Evolutionary conservation across 768 basidiomycete species (phyloP).

Genomic region (Tricholoma sp.): DNA sequence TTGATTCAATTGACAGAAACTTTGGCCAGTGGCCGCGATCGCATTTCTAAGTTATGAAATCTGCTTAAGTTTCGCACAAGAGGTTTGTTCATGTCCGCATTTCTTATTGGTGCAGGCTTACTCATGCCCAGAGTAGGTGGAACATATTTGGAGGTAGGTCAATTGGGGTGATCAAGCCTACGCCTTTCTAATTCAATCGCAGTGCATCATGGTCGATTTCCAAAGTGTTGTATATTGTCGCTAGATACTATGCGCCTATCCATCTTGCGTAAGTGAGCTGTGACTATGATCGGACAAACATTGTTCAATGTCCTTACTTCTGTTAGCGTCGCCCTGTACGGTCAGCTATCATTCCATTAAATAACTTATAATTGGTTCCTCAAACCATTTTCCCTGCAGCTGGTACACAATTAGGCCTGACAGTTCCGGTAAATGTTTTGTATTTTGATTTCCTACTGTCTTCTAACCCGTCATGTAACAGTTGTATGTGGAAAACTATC

Average conservation of each 20-base stretch:
- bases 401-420: not conserved
- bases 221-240: not conserved
- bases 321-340: not conserved
- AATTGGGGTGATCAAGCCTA: too few relatives aligned
- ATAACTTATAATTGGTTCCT: not conserved
- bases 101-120: not conserved
- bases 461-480: not conserved
- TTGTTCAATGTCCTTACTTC: not conserved
- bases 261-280: not conserved
- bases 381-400: not conserved
- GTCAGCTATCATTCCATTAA: not conserved
- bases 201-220: not conserved
- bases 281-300: not conserved
- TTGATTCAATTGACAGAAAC: not conserved
- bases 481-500: not conserved
- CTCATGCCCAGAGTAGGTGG: not conserved
- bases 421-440: not conserved
- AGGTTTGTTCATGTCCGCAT: not conserved
- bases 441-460: not conserved
- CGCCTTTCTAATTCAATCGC: not conserved
- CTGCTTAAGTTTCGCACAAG: not conserved
- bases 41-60: constrained; percentile 1
- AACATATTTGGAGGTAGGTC: not conserved
- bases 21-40: not conserved
- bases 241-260: not conserved